Conservation (phyloP, 202 grass and related monocot genomes). For the Digitaria exilis region DNA sequence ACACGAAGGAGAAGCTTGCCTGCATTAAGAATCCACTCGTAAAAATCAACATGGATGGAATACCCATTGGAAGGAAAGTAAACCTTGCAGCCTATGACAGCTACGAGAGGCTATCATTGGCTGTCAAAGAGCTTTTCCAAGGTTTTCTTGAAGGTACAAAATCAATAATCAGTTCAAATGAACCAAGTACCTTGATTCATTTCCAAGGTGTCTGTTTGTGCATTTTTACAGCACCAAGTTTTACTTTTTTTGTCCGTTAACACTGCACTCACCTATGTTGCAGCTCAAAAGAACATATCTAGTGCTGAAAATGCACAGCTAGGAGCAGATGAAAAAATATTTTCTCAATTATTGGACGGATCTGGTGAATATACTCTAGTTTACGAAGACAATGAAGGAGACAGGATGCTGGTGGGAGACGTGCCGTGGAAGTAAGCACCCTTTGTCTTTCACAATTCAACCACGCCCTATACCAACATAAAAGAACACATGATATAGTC, state of each 20-base stretch:
- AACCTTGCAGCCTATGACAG: constrained; percentile 73
- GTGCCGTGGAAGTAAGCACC: constrained; percentile 89
- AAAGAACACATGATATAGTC: constrained; percentile 20
- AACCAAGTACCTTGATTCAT: constrained; percentile 19
- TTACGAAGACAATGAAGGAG: constrained; percentile 89
- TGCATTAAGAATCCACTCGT: constrained; percentile 67
- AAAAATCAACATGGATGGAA: constrained; percentile 99
- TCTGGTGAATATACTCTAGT: constrained; percentile 91
- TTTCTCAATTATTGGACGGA: constrained; percentile 79
- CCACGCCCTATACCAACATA: background rate
- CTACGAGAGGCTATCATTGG: constrained; percentile 62
- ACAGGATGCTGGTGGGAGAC: constrained; percentile 79
- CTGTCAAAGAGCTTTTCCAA: constrained; percentile 84
- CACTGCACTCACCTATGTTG: constrained; percentile 36
- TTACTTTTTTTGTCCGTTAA: background rate
- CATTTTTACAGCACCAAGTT: constrained; percentile 23
- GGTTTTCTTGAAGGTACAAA: constrained; percentile 80
- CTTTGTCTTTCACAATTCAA: constrained; percentile 25
- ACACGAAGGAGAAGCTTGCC: constrained; percentile 41
- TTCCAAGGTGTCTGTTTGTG: constrained; percentile 13
- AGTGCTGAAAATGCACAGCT: constrained; percentile 32
- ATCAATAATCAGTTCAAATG: constrained; percentile 29
- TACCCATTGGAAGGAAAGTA: constrained; percentile 94
- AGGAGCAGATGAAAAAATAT: constrained; percentile 57
- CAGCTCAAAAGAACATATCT: constrained; percentile 71